phyloP scores from a whole-genome alignment of 2,329 filamentous ascomycete genomes.

The Claviceps purpurea region DNA sequence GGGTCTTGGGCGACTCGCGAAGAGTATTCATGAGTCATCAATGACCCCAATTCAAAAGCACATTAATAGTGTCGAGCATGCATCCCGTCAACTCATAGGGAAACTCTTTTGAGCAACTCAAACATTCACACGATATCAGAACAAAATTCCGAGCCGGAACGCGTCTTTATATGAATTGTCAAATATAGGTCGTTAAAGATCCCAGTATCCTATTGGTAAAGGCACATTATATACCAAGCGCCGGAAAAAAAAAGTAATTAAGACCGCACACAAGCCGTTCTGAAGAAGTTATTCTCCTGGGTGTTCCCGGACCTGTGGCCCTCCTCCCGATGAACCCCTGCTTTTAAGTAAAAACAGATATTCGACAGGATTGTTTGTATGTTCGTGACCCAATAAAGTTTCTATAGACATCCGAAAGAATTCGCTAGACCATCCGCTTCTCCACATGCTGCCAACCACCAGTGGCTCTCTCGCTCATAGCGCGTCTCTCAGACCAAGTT shows the following conservation, averaged over 20 bases:
- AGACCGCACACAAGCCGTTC: constrained; percentile 5
- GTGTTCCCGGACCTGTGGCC: background rate
- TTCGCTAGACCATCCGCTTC: constrained; percentile 6
- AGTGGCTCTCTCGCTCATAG: too few relatives aligned
- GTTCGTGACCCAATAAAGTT: constrained; percentile 19
- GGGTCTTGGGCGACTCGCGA: too few relatives aligned
- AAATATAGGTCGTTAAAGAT: constrained; percentile 13
- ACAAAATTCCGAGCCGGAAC: background rate
- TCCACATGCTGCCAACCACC: too few relatives aligned
- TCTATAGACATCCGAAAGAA: constrained; percentile 23
- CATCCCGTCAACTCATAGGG: too few relatives aligned
- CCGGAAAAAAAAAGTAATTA: constrained; percentile 3
- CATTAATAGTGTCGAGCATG: too few relatives aligned
- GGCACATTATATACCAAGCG: constrained; percentile 19
- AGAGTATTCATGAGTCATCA: too few relatives aligned
- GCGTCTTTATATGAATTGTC: constrained; percentile 10
- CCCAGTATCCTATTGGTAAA: constrained; percentile 14
- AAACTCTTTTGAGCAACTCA: too few relatives aligned
- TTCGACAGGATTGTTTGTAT: constrained; percentile 13
- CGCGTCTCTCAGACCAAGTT: too few relatives aligned
- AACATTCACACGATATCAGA: too few relatives aligned
- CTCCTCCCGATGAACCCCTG: constrained; percentile 11
- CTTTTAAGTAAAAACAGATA: background rate
- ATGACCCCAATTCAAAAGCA: too few relatives aligned
- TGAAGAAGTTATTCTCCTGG: constrained; percentile 2